Evolutionary conservation across 495 filamentous ascomycete species (phyloP), one percentile per base, ranked within the genome.

Genomic region (Penicillium cosmopolitanum): DNA sequence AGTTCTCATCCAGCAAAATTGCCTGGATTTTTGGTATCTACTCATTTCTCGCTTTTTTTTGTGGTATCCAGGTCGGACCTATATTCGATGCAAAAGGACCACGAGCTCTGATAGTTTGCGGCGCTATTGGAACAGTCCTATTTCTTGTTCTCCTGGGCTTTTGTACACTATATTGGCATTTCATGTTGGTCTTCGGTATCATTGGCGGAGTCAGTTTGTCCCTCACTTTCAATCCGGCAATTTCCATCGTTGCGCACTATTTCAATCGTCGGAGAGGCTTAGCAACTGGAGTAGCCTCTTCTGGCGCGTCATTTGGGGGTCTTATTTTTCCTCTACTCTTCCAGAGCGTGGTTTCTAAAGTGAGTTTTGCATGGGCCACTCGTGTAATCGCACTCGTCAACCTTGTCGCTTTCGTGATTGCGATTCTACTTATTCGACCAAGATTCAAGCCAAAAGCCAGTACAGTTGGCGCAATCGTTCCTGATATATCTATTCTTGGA

Each of bases 301-400:
- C 86, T 0, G 85, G 85, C 3, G 88, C 87, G 25, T 83, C 82
- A 8, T 56, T 91, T 7, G 89, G 88, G 18, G 90, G 89, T 42
- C 81, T 93, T 46, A 73, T 90, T 56, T 91, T 91, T 63, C 90
- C 90, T 0, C 66, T 90, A 9, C 82, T 89, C 67, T 77, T 93
- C 6, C 80, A 91, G 56, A 66, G 68, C 18, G 80, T 90, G 5
- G 80, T 87, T 50, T 77, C 78, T 2, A 62, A 66, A 6, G 65
- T 92, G 28, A 89, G 89, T 13, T 93, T 87, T 69, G 84, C 80
- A 34, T 92, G 90, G 89, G 79, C 89, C 9, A 85, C 87, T 21
- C 82, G 89, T 15, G 67, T 78, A 40, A 73, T 82, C 16, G 81
- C 71, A 3, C 75, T 85, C 42, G 67, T 84, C 12, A 75, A 78